These are phyloP conservation scores for Zygosaccharomyces sapae DNA, from an alignment of 1,139 yeast species.

Conservation along the genomic window DNA sequence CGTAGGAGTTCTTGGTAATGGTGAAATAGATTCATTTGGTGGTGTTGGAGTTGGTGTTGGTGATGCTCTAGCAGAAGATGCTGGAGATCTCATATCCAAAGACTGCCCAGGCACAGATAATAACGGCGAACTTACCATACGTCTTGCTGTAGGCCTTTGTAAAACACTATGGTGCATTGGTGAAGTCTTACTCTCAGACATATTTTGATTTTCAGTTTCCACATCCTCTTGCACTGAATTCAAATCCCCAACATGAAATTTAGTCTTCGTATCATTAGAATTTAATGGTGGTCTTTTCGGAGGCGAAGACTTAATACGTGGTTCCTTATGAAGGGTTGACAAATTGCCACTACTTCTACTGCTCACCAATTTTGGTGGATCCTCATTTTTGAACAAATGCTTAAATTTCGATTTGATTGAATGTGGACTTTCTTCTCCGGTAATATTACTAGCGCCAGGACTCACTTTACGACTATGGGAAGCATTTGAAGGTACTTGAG, in stretches of 20 bases:
- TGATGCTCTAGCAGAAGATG: neutral
- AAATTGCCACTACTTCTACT: constrained; percentile 3
- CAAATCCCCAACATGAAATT: constrained; percentile 7
- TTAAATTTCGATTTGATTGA: constrained; percentile 23
- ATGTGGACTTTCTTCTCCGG: constrained; percentile 10
- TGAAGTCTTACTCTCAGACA: neutral
- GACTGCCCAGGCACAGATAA: neutral
- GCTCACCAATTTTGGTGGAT: constrained; percentile 1
- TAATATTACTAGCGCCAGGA: constrained; percentile 8
- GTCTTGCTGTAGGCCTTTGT: constrained; percentile 1
- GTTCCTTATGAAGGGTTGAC: neutral
- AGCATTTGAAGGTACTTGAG: neutral
- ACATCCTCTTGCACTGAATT: constrained; percentile 15
- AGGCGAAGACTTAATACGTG: constrained; percentile 5
- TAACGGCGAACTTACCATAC: constrained; percentile 4
- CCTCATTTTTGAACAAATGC: constrained; percentile 20
- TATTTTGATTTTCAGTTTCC: neutral
- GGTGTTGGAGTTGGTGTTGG: constrained; percentile 3
- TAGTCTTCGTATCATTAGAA: constrained; percentile 5
- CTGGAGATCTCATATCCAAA: neutral
- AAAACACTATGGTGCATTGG: neutral
- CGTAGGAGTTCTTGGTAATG: constrained; percentile 12
- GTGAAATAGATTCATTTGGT: neutral
- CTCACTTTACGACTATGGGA: neutral
- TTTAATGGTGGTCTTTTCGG: constrained; percentile 5